Conservation (phyloP, 2,329 filamentous ascomycete species). For the Pyrenophora teres region DNA sequence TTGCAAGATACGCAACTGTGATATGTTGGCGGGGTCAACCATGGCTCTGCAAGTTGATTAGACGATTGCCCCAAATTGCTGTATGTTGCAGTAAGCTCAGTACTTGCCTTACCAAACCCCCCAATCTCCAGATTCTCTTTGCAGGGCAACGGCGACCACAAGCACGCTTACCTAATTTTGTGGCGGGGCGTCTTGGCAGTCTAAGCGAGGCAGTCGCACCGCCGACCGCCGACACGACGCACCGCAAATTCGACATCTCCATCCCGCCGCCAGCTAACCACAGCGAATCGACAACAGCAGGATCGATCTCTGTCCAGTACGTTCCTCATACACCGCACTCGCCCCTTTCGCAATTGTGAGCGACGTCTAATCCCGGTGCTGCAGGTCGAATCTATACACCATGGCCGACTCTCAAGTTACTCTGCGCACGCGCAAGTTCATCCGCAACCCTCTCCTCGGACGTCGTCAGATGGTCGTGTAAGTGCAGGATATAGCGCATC, state of each 20-base stretch:
- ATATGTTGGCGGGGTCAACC: constrained; percentile 11
- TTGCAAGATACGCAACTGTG: constrained; percentile 56
- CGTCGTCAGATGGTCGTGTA: constrained; percentile 99
- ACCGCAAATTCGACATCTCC: constrained; percentile 33
- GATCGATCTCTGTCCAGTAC: constrained; percentile 44
- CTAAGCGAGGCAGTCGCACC: constrained; percentile 17
- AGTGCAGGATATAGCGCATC: constrained; percentile 34
- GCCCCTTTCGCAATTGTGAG: constrained; percentile 7
- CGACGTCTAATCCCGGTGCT: constrained; percentile 21
- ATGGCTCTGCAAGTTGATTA: constrained; percentile 9
- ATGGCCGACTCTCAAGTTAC: constrained; percentile 78
- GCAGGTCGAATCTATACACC: constrained; percentile 55
- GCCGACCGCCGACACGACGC: constrained; percentile 20
- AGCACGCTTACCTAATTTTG: constrained; percentile 29
- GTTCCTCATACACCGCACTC: constrained; percentile 18
- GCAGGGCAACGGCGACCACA: no score
- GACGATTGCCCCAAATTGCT: neutral
- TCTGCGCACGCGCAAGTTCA: constrained; percentile 97
- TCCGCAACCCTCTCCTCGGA: constrained; percentile 98
- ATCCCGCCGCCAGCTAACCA: constrained; percentile 41
- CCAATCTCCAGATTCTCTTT: neutral
- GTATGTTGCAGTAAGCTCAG: no score
- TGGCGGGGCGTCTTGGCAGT: constrained; percentile 19
- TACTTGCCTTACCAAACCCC: no score
- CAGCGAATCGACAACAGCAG: constrained; percentile 38